Evolutionary conservation across 2,329 filamentous ascomycete species (phyloP).

Genomic region (Ascochyta clinopodiicola): DNA sequence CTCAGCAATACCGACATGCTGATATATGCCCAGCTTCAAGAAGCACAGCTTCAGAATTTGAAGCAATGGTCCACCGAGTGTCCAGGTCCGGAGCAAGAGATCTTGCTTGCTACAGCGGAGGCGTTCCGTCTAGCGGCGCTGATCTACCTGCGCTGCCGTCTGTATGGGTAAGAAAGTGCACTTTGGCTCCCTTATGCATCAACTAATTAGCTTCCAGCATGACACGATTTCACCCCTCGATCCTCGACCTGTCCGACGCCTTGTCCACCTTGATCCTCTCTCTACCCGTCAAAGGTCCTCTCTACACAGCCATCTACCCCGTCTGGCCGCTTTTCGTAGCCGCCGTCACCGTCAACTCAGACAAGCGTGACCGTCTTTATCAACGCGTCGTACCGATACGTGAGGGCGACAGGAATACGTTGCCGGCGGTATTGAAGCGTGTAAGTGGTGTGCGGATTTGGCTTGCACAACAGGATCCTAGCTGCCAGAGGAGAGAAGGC

Average conservation of each 20-base stretch:
- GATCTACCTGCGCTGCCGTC: conserved; percentile 40
- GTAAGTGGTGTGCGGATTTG: conserved; percentile 39
- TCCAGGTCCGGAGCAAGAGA: conserved; percentile 31
- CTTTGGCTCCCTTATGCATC: not conserved
- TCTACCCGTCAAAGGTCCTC: conserved; percentile 39
- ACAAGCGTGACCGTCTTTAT: conserved; percentile 41
- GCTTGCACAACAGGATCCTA: conserved; percentile 39
- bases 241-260: conserved; percentile 37
- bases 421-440: conserved; percentile 40
- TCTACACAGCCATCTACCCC: conserved; percentile 44
- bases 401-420: conserved; percentile 42
- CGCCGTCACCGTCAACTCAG: conserved; percentile 39
- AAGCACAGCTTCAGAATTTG: conserved; percentile 34
- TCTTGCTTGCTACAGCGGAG: conserved; percentile 39
- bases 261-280: conserved; percentile 34
- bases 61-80: conserved; percentile 38
- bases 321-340: conserved; percentile 45
- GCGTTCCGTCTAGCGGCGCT: conserved; percentile 41
- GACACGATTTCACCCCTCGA: conserved; percentile 40
- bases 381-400: conserved; percentile 41
- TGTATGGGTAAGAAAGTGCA: conserved; percentile 33
- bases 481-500: conserved; percentile 27
- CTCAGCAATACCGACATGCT: conserved; percentile 22
- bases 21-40: conserved; percentile 35
- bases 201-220: conserved; percentile 23